A percentile compares a stretch with the other conserved stretches of the same genome.
Evolutionary conservation across 164 flowering plant species (phyloP).

Genomic region (Malania oleifera): DNA sequence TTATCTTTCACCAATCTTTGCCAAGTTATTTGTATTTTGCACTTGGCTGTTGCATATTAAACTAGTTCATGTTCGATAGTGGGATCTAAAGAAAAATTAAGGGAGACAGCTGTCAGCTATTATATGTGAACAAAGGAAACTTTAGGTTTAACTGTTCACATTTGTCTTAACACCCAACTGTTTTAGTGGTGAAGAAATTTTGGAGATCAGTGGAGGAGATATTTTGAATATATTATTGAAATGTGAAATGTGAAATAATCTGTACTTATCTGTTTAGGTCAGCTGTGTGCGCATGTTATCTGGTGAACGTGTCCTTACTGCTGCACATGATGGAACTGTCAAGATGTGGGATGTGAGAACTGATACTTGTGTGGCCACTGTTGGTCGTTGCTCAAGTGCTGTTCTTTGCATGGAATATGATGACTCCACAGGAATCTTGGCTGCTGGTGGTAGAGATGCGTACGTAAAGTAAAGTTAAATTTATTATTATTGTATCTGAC

Average conservation of each 20-base stretch:
- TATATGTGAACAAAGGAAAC: too few relatives aligned
- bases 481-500: slow-evolving; percentile 8
- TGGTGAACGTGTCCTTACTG: slow-evolving; percentile 94
- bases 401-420: slow-evolving; percentile 95
- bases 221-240: too few relatives aligned
- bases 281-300: slow-evolving; percentile 87
- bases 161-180: too few relatives aligned
- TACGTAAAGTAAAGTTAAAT: slow-evolving; percentile 28
- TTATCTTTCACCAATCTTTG: too few relatives aligned
- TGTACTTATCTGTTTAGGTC: slow-evolving; percentile 39
- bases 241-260: background rate
- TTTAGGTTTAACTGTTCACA: too few relatives aligned
- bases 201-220: too few relatives aligned
- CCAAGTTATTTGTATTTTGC: too few relatives aligned
- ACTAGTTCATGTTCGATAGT: too few relatives aligned
- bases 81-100: too few relatives aligned
- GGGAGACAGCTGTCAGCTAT: too few relatives aligned
- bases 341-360: slow-evolving; percentile 99
- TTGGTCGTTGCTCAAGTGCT: slow-evolving; percentile 94
- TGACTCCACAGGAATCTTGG: slow-evolving; percentile 92
- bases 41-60: too few relatives aligned
- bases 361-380: slow-evolving; percentile 95
- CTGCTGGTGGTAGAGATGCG: slow-evolving; percentile 97
- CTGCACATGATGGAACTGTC: slow-evolving; percentile 94
- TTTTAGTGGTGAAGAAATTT: too few relatives aligned